A percentile compares a stretch with the other conserved stretches of the same genome.
Conservation (phyloP, 495 filamentous ascomycete genomes). For the Rhizodiscina lignyota region DNA sequence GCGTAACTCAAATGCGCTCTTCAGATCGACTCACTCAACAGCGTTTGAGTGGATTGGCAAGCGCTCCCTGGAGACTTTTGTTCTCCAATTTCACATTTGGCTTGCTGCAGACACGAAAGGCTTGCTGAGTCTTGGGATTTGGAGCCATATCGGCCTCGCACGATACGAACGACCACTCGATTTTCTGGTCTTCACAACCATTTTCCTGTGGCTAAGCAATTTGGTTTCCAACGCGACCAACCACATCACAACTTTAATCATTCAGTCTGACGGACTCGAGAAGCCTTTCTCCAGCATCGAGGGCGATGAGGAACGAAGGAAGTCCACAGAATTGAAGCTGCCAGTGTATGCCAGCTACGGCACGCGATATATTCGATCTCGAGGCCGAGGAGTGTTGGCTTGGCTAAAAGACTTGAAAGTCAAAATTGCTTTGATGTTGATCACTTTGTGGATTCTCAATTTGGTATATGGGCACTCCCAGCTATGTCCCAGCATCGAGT, state of each 20-base stretch:
- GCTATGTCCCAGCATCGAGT: too few relatives aligned
- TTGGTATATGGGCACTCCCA: too few relatives aligned
- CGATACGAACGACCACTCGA: constrained; percentile 9
- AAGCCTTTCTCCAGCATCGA: too few relatives aligned
- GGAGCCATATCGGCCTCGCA: constrained; percentile 12
- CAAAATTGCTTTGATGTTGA: too few relatives aligned
- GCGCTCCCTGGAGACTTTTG: constrained; percentile 39
- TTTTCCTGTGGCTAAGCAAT: constrained; percentile 8
- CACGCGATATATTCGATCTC: too few relatives aligned
- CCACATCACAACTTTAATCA: constrained; percentile 3
- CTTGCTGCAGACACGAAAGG: constrained; percentile 40
- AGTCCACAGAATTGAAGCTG: too few relatives aligned
- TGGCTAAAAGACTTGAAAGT: too few relatives aligned
- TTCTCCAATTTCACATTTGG: constrained; percentile 47
- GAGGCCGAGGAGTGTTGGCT: too few relatives aligned
- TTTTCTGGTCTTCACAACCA: constrained; percentile 9
- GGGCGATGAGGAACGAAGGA: too few relatives aligned
- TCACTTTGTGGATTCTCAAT: too few relatives aligned
- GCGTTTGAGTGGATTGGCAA: constrained; percentile 37
- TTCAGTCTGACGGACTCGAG: too few relatives aligned
- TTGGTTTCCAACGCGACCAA: constrained; percentile 2
- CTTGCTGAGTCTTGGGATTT: constrained; percentile 31
- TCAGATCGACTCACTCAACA: constrained; percentile 26
- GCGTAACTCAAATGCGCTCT: constrained; percentile 26
- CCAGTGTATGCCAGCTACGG: too few relatives aligned